Evolutionary conservation across 768 basidiomycete species (phyloP), one percentile per base, ranked within the genome.

Genomic region (Lactifluus subvellereus): DNA sequence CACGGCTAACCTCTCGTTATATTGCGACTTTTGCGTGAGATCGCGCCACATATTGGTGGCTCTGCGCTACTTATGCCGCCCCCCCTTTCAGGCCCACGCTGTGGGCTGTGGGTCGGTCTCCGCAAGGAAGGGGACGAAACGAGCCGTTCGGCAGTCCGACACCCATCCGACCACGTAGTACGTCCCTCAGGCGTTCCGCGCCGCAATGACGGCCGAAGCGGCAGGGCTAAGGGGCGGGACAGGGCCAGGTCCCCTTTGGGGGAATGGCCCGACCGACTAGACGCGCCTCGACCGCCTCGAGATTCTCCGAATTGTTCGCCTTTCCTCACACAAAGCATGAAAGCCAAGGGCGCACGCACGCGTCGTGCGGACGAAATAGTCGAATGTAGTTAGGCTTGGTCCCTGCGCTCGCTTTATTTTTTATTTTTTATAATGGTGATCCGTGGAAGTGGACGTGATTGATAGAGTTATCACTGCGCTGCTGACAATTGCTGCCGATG

Each of bases 41-140:
- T 37, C 27, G 37, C 62, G 52, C 62, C 62, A 54, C 62, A 59
- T 40, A 62, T 63, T 59, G 52, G 59, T 54, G 47, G 20, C 16
- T 49, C 22, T 32, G 45, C 20, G 62, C 37, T 47, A 62, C 61
- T 62, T 57, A 52, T 40, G 40, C 62, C 40, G 14, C 22, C 47
- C 47, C 45, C n/a, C n/a, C 18, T 13, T 40, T 18, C 16, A 6
- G 13, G n/a, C 35, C 20, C 35, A 38, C 22, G 18, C 2, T 27
- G 6, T 50, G 30, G 35, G 43, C 37, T 48, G 35, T 48, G 35
- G 27, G 56, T 20, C 32, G 22, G 5, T 33, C 32, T 56, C 32
- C 20, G 48, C 38, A 43, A 38, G 55, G 30, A 42, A 14, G 54
- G 32, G 22, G 37, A 40, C 45, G 20, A 48, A 40, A 40, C 16